Conservation (phyloP, 1,139 yeast genomes). For the Lodderomyces beijingensis region DNA sequence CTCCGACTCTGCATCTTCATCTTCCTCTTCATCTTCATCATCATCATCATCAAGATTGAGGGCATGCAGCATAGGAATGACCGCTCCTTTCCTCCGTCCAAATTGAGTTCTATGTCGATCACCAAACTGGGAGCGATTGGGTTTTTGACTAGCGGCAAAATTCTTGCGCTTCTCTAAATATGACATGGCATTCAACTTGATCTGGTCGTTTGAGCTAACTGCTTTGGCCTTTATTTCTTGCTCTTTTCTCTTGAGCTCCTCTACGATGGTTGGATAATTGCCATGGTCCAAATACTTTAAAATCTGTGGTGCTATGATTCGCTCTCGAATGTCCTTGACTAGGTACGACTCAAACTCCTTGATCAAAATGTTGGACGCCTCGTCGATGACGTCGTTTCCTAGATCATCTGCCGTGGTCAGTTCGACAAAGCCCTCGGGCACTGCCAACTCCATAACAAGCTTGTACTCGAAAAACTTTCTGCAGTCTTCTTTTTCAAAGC, state of each 20-base stretch:
- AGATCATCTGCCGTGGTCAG: slow-evolving; percentile 11
- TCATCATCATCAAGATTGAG: slow-evolving; percentile 51
- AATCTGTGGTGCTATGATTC: slow-evolving; percentile 68
- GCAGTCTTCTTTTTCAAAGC: slow-evolving; percentile 68
- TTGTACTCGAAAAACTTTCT: slow-evolving; percentile 44
- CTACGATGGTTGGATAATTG: slow-evolving; percentile 51
- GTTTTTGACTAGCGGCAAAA: slow-evolving; percentile 15
- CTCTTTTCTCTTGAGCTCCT: slow-evolving; percentile 39
- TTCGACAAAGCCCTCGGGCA: slow-evolving; percentile 31
- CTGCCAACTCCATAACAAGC: slow-evolving; percentile 53
- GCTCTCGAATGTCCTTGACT: slow-evolving; percentile 69
- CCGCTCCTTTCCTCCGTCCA: slow-evolving; percentile 16
- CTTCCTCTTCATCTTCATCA: slow-evolving; percentile 22
- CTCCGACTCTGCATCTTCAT: slow-evolving; percentile 37
- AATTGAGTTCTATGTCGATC: slow-evolving; percentile 17
- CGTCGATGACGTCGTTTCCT: slow-evolving; percentile 35
- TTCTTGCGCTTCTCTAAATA: slow-evolving; percentile 24
- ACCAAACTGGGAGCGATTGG: slow-evolving; percentile 37
- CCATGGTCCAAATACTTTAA: slow-evolving; percentile 59
- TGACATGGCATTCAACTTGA: slow-evolving; percentile 25
- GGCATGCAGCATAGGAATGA: slow-evolving; percentile 70
- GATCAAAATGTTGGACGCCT: slow-evolving; percentile 55
- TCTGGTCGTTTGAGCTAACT: slow-evolving; percentile 14
- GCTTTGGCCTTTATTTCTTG: slow-evolving; percentile 27
- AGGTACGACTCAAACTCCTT: slow-evolving; percentile 63